Evolutionary conservation across 352 stramenopile genomes (phyloP).

Genomic region (Thraustochytrium striatum): DNA sequence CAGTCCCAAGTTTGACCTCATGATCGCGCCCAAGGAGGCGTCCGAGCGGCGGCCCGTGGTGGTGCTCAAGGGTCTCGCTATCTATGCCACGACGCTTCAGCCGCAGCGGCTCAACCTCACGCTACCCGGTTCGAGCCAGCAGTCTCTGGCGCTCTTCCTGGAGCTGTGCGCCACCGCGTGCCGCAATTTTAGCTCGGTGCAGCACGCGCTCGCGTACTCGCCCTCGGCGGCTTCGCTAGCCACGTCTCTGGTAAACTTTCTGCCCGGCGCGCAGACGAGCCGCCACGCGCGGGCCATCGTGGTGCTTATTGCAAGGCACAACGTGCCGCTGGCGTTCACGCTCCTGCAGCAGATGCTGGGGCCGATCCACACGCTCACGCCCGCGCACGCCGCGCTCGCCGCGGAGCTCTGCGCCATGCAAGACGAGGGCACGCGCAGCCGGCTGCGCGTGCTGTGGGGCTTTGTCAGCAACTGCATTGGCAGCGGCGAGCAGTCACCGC

Average conservation of each 20-base stretch:
- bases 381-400: conserved; percentile 34
- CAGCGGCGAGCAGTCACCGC: conserved; percentile 1
- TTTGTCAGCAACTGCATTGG: conserved; percentile 6
- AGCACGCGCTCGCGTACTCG: conserved; percentile 21
- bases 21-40: conserved; percentile 30
- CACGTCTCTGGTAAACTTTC: conserved; percentile 7
- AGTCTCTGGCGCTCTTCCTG: conserved; percentile 37
- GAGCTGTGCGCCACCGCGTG: conserved; percentile 46
- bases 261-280: conserved; percentile 37
- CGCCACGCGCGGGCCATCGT: conserved; percentile 39
- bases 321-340: conserved; percentile 12
- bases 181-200: conserved; percentile 14
- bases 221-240: not conserved
- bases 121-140: conserved; percentile 4
- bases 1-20: conserved; percentile 5
- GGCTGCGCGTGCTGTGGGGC: conserved; percentile 17
- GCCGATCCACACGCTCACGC: conserved; percentile 29
- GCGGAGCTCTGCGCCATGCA: conserved; percentile 37
- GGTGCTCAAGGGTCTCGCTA: not conserved
- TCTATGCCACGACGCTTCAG: conserved; percentile 27
- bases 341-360: conserved; percentile 27
- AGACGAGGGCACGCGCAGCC: not conserved
- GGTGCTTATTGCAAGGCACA: conserved; percentile 7
- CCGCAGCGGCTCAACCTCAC: not conserved
- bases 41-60: not conserved